Percentiles rank a stretch among this genome's conserved stretches.
phyloP scores from a whole-genome alignment of 1,284 basidiomycete genomes.

The Puccinia triticina region DNA sequence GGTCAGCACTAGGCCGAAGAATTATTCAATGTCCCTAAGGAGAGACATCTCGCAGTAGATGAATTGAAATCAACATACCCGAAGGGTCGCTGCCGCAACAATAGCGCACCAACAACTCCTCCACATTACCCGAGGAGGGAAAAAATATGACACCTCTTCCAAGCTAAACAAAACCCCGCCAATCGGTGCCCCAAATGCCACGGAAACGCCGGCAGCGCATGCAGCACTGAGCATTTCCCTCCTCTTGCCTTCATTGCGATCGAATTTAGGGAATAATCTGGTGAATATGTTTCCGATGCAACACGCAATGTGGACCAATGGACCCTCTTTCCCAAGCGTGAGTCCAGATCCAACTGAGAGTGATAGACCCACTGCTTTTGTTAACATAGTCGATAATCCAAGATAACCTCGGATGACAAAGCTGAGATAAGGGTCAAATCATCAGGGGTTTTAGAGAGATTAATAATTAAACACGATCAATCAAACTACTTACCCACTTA shows the following conservation, averaged over 20 bases:
- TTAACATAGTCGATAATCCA: slow-evolving; percentile 82
- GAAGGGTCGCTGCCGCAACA: slow-evolving; percentile 58
- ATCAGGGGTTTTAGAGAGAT: not conserved
- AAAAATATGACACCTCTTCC: slow-evolving; percentile 81
- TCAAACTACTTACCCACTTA: slow-evolving; percentile 69
- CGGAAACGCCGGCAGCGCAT: slow-evolving; percentile 57
- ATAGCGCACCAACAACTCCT: slow-evolving; percentile 59
- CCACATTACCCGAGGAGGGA: slow-evolving; percentile 76
- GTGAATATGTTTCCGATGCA: slow-evolving; percentile 94
- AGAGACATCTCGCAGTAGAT: not conserved
- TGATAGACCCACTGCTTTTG: slow-evolving; percentile 86
- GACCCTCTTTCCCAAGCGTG: slow-evolving; percentile 90
- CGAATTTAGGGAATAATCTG: slow-evolving; percentile 81
- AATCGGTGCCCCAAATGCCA: slow-evolving; percentile 53
- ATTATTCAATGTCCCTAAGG: not conserved
- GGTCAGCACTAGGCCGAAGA: slow-evolving; percentile 62
- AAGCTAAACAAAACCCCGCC: slow-evolving; percentile 67
- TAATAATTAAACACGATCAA: not conserved
- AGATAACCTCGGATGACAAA: slow-evolving; percentile 98
- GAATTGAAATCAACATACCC: slow-evolving; percentile 25
- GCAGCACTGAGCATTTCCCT: slow-evolving; percentile 89
- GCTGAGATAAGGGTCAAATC: slow-evolving; percentile 63
- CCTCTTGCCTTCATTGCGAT: slow-evolving; percentile 87
- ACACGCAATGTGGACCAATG: slow-evolving; percentile 92
- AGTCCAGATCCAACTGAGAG: slow-evolving; percentile 88